Conservation (phyloP, 768 basidiomycete species). For the Trametes elegans region DNA sequence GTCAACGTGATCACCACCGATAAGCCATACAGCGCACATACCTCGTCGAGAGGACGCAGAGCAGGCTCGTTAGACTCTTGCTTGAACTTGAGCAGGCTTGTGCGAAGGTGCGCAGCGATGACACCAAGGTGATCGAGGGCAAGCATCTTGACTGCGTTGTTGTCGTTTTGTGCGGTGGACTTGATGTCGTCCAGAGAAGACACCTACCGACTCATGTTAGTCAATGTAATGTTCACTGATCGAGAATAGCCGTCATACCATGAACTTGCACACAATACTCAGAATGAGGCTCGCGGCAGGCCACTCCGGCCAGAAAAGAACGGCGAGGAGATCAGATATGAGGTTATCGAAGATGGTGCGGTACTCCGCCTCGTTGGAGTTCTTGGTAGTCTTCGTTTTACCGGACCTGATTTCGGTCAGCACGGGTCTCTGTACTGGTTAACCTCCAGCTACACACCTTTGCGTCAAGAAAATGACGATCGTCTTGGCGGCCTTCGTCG, state of each 20-base stretch:
- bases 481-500: conserved; percentile 80
- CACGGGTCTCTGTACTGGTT: background rate
- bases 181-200: conserved; percentile 82
- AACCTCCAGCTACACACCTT: conserved; percentile 24
- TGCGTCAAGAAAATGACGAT: conserved; percentile 47
- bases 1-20: background rate
- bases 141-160: conserved; percentile 82
- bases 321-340: conserved; percentile 81
- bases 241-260: conserved; percentile 48
- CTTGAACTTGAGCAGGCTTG: conserved; percentile 46
- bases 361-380: conserved; percentile 92
- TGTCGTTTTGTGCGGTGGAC: conserved; percentile 59
- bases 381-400: conserved; percentile 85
- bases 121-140: conserved; percentile 92
- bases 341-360: conserved; percentile 89
- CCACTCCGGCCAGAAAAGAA: conserved; percentile 97
- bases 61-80: conserved; percentile 24
- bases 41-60: conserved; percentile 72
- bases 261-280: conserved; percentile 75
- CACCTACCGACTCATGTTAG: conserved; percentile 46
- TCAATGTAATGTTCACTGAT: background rate
- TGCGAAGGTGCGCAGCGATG: conserved; percentile 81
- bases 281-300: conserved; percentile 86
- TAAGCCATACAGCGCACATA: conserved; percentile 26
- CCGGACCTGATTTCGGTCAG: conserved; percentile 55